Evolutionary conservation across 192 early-diverging fungal species (phyloP).

Genomic region (Kickxella alabastrina): DNA sequence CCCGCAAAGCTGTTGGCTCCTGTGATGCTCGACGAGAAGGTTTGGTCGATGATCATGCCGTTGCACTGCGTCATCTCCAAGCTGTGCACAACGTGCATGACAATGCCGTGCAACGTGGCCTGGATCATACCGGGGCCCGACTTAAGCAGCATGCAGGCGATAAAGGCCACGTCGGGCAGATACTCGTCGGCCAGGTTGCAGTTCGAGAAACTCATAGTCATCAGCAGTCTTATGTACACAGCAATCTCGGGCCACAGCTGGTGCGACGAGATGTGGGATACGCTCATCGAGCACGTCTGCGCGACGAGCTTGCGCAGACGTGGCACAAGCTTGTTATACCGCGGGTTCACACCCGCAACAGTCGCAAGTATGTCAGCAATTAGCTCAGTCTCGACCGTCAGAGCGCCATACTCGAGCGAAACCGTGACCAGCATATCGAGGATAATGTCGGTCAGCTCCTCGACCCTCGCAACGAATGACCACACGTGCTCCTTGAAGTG

Average conservation of each 20-base stretch:
- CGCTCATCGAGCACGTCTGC: slow-evolving; percentile 71
- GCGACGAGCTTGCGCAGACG: slow-evolving; percentile 79
- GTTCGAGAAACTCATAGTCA: slow-evolving; percentile 90
- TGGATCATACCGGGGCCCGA: slow-evolving; percentile 81
- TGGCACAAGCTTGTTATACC: slow-evolving; percentile 75
- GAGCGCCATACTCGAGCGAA: slow-evolving; percentile 74
- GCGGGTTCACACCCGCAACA: slow-evolving; percentile 70
- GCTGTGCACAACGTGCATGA: slow-evolving; percentile 87
- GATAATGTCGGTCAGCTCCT: slow-evolving; percentile 75
- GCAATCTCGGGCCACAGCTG: slow-evolving; percentile 91
- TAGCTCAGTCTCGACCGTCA: slow-evolving; percentile 74
- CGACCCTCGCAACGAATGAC: slow-evolving; percentile 72
- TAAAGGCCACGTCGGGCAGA: slow-evolving; percentile 83
- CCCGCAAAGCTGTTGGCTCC: slow-evolving; percentile 65
- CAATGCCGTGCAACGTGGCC: slow-evolving; percentile 88
- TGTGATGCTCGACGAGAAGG: slow-evolving; percentile 73
- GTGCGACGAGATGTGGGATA: slow-evolving; percentile 71
- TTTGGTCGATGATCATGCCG: slow-evolving; percentile 71
- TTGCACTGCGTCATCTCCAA: slow-evolving; percentile 75
- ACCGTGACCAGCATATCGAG: slow-evolving; percentile 77
- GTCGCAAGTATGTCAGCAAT: slow-evolving; percentile 85
- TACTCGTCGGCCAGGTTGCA: slow-evolving; percentile 66
- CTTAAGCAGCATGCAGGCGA: slow-evolving; percentile 80
- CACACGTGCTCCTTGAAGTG: slow-evolving; percentile 84
- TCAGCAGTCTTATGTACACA: slow-evolving; percentile 78